Base-by-base conservation (phyloP, 2,329 filamentous ascomycete genomes). In the Exutisphaerella laricina region DNA sequence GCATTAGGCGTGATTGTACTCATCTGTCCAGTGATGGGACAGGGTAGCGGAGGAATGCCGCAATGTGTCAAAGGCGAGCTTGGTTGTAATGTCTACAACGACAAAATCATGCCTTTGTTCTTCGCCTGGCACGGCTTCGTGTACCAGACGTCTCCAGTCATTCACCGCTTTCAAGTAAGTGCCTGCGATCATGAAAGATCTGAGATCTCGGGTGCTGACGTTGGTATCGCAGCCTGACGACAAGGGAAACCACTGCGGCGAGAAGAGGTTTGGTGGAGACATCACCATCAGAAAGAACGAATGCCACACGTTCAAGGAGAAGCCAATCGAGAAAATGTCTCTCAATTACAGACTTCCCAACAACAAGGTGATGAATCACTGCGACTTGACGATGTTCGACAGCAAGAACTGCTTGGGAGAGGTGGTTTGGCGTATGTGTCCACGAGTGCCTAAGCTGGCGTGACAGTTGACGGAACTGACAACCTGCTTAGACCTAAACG, bases 271-370 rank as follows among this genome's bases (percentile, higher is more conserved):
- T 14, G 9, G n/a, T 16, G n/a, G 17, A 7, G 17, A 4, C 4
- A 16, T 31, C 10, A 4, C 3, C 4, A n/a, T 31, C 10, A 7
- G 17, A 9, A 31, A 31, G 29, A 31, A 31, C 29, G 3, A 14
- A 7, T 31, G 29, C 29, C 9, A 14, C 29, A 31, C 29, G 7
- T 31, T 31, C 29, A 13, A 14, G 2, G 29, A 31, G 29, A 16
- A n/a, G 9, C 29, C 29, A n/a, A 13, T 31, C 10, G 5, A 31
- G 4, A 16, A 31, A n/a, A 31, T 31, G 29, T 31, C 14, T 31
- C 29, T 31, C 29, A 31, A 31, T 16, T 31, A 31, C n/a, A n/a
- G 29, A 4, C 29, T 31, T n/a, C 29, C 29, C 13, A 31, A 31
- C 29, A 31, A 31, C 12, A 31, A 31, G 29, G 13, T 31, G 13